Conservation (phyloP, 139 green algal species). For the Mychonastes homosphaera region DNA sequence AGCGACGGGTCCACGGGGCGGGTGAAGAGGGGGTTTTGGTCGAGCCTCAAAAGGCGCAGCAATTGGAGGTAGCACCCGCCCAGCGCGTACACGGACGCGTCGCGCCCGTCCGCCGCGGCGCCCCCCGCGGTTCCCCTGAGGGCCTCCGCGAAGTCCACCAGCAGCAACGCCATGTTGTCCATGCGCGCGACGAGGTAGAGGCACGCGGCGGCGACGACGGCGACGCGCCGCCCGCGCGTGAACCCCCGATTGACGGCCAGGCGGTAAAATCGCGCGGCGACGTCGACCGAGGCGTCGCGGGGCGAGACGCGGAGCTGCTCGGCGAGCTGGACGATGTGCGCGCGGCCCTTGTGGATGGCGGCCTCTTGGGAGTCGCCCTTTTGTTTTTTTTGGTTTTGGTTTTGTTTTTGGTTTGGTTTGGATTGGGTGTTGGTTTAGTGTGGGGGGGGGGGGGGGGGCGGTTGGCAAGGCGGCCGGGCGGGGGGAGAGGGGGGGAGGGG, state of each 20-base stretch:
- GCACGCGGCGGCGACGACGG: slow-evolving; percentile 78
- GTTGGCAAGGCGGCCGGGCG: too few species aligned
- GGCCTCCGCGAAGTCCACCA: slow-evolving; percentile 98
- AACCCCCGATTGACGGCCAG: slow-evolving; percentile 86
- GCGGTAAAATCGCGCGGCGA: slow-evolving; percentile 59
- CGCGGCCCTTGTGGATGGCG: slow-evolving; percentile 54
- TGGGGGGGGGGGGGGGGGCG: too few species aligned
- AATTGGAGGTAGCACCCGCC: slow-evolving; percentile 88
- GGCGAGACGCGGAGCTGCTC: slow-evolving; percentile 73
- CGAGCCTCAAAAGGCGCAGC: slow-evolving; percentile 71
- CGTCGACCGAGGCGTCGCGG: slow-evolving; percentile 56
- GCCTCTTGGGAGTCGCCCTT: slow-evolving; percentile 78
- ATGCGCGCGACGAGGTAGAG: slow-evolving; percentile 94
- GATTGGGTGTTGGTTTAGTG: background rate
- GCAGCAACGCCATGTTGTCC: slow-evolving; percentile 89
- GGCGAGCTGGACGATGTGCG: slow-evolving; percentile 65
- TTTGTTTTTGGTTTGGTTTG: background rate
- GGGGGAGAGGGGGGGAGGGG: too few species aligned
- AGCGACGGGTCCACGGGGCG: slow-evolving; percentile 87
- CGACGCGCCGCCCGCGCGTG: slow-evolving; percentile 76
- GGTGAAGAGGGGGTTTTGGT: slow-evolving; percentile 71
- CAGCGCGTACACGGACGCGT: slow-evolving; percentile 30
- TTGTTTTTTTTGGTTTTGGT: background rate
- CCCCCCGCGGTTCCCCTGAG: too few species aligned
- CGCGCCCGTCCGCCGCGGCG: too few species aligned